phyloP scores from a whole-genome alignment of 805 yeast species.

The Schizosaccharomyces osmophilus region DNA sequence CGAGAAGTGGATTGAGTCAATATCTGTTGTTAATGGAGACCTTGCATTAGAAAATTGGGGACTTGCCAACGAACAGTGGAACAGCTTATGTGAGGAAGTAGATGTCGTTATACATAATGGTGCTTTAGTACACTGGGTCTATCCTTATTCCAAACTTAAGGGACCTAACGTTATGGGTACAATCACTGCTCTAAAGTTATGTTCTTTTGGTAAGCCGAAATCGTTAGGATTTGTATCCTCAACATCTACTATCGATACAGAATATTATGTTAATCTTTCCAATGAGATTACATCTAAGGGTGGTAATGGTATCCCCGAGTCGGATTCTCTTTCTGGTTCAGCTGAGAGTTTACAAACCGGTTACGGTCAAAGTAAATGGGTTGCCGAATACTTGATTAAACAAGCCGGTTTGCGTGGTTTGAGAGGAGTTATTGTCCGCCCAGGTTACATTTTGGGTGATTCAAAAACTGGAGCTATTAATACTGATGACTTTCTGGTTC shows the following conservation, averaged over 20 bases:
- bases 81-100: conserved; percentile 26
- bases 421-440: conserved; percentile 72
- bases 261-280: conserved; percentile 52
- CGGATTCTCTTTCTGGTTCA: conserved; percentile 67
- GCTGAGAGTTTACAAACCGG: conserved; percentile 66
- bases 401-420: conserved; percentile 73
- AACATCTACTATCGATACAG: conserved; percentile 75
- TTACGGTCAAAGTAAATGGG: conserved; percentile 96
- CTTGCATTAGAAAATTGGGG: conserved; percentile 56
- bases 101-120: conserved; percentile 88
- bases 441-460: conserved; percentile 87
- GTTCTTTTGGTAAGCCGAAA: conserved; percentile 62
- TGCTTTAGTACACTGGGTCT: conserved; percentile 97
- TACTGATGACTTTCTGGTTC: conserved; percentile 83
- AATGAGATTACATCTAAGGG: conserved; percentile 45
- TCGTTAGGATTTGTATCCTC: conserved; percentile 80
- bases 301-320: conserved; percentile 48
- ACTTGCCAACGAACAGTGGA: conserved; percentile 32
- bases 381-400: conserved; percentile 72
- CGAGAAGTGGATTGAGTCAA: conserved; percentile 27
- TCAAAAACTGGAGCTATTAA: conserved; percentile 67
- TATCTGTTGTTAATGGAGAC: conserved; percentile 64
- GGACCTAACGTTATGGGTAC: conserved; percentile 86
- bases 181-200: conserved; percentile 53
- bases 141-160: conserved; percentile 70